phyloP scores from a whole-genome alignment of 768 basidiomycete species.

The Pisolithus microcarpus region DNA sequence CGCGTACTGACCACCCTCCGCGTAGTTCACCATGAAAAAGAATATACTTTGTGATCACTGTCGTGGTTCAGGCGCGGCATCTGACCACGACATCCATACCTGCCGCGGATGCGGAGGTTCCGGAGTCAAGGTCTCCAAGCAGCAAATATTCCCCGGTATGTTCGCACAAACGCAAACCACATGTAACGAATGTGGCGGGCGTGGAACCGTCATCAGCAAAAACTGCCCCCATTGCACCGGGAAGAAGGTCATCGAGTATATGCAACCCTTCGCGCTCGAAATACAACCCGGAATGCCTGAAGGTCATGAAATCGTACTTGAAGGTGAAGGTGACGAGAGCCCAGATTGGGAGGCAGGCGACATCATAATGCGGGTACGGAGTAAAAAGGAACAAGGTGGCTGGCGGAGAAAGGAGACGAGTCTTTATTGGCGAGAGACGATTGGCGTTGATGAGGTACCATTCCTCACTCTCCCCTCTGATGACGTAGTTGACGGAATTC shows the following conservation, averaged over 20 bases:
- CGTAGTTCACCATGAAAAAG: slow-evolving; percentile 87
- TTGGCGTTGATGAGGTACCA: slow-evolving; percentile 78
- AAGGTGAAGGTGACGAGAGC: slow-evolving; percentile 94
- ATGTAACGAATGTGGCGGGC: slow-evolving; percentile 79
- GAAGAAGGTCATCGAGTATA: slow-evolving; percentile 73
- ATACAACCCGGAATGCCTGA: slow-evolving; percentile 87
- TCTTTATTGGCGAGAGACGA: slow-evolving; percentile 87
- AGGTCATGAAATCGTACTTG: slow-evolving; percentile 86
- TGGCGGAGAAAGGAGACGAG: slow-evolving; percentile 88
- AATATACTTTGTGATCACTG: slow-evolving; percentile 94
- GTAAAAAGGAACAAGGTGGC: slow-evolving; percentile 66
- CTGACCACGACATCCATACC: slow-evolving; percentile 80
- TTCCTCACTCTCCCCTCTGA: not conserved
- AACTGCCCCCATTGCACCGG: slow-evolving; percentile 80
- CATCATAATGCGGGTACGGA: slow-evolving; percentile 78
- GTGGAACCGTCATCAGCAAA: slow-evolving; percentile 70
- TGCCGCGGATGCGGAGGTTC: slow-evolving; percentile 79
- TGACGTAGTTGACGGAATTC: not conserved
- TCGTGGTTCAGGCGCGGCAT: slow-evolving; percentile 89
- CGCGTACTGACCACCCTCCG: slow-evolving; percentile 5
- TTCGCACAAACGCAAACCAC: slow-evolving; percentile 80
- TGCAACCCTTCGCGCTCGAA: slow-evolving; percentile 78
- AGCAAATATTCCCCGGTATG: slow-evolving; percentile 97
- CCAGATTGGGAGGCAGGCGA: slow-evolving; percentile 97
- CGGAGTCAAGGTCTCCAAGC: slow-evolving; percentile 79